Percentiles rank a stretch among this genome's conserved stretches.
Evolutionary conservation across 2,329 filamentous ascomycete species (phyloP).

Genomic region (Penicillium vulpinum): DNA sequence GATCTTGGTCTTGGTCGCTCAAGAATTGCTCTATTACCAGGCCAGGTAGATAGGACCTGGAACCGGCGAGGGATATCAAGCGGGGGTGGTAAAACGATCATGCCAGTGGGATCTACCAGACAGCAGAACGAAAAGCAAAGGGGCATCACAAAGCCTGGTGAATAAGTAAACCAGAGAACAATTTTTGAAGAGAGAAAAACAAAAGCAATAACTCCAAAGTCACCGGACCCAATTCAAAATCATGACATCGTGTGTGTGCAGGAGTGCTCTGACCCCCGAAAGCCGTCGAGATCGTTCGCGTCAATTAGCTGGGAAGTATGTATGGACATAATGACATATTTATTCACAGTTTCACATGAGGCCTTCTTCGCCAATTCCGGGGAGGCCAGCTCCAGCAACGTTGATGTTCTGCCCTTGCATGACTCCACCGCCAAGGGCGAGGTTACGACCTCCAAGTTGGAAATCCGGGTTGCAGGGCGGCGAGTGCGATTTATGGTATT

Average conservation of each 20-base stretch:
- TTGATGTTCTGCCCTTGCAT: constrained; percentile 51
- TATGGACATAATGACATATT: constrained; percentile 18
- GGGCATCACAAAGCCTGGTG: background rate
- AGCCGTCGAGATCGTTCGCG: constrained; percentile 31
- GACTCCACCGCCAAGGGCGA: constrained; percentile 44
- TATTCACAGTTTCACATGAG: constrained; percentile 32
- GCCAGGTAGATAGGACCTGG: constrained; percentile 8
- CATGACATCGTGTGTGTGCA: constrained; percentile 27
- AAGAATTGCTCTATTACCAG: constrained; percentile 22
- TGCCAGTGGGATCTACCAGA: background rate
- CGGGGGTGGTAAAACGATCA: constrained; percentile 6
- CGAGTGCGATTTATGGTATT: constrained; percentile 88
- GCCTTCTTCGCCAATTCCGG: constrained; percentile 48
- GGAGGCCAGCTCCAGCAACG: constrained; percentile 50
- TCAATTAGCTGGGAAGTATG: constrained; percentile 30
- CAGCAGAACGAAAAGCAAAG: constrained; percentile 1
- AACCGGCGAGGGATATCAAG: constrained; percentile 25
- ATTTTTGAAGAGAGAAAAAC: constrained; percentile 14
- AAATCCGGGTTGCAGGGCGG: constrained; percentile 87
- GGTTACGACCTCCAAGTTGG: constrained; percentile 51
- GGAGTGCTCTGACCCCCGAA: constrained; percentile 19
- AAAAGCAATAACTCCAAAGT: constrained; percentile 23
- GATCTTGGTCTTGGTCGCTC: constrained; percentile 16
- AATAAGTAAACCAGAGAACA: background rate
- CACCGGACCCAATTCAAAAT: constrained; percentile 23